These are phyloP conservation scores for Trichosporon inkin DNA, from an alignment of 1,284 basidiomycete species.

Conservation along the genomic window DNA sequence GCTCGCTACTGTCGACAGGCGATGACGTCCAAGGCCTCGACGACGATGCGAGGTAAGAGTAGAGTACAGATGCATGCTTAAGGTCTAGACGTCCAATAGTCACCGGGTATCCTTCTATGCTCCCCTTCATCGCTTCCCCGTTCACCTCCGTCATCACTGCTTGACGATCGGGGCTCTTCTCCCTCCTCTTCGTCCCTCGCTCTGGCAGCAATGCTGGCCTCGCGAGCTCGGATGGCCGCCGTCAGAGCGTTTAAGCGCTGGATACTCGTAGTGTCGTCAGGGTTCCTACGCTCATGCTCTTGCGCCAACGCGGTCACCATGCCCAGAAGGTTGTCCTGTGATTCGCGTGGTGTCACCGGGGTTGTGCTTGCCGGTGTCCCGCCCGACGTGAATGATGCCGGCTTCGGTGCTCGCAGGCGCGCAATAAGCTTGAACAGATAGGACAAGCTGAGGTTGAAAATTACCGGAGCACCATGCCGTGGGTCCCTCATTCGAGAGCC, in stretches of 20 bases:
- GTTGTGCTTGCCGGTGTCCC: constrained; percentile 33
- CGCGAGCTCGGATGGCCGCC: background rate
- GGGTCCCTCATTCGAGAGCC: constrained; percentile 12
- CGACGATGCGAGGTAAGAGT: background rate
- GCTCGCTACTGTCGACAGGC: background rate
- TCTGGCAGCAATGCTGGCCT: background rate
- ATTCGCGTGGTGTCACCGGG: constrained; percentile 12
- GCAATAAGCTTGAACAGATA: constrained; percentile 35
- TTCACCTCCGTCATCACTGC: constrained; percentile 1
- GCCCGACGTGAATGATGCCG: constrained; percentile 30
- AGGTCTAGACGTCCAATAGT: constrained; percentile 27
- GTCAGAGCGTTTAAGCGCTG: constrained; percentile 9
- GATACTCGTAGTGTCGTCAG: background rate
- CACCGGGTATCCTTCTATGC: constrained; percentile 20
- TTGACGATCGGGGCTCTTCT: background rate
- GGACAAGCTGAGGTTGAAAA: constrained; percentile 32
- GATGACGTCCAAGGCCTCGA: too few species aligned
- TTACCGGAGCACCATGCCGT: constrained; percentile 32
- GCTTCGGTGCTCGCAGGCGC: constrained; percentile 30
- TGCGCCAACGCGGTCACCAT: constrained; percentile 8
- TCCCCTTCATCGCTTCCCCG: background rate
- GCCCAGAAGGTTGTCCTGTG: background rate
- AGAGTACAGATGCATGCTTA: constrained; percentile 20
- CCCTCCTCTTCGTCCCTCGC: background rate
- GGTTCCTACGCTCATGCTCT: constrained; percentile 5